Conservation (phyloP, 2,329 filamentous ascomycete species). For the Hymenoscyphus fraxineus region DNA sequence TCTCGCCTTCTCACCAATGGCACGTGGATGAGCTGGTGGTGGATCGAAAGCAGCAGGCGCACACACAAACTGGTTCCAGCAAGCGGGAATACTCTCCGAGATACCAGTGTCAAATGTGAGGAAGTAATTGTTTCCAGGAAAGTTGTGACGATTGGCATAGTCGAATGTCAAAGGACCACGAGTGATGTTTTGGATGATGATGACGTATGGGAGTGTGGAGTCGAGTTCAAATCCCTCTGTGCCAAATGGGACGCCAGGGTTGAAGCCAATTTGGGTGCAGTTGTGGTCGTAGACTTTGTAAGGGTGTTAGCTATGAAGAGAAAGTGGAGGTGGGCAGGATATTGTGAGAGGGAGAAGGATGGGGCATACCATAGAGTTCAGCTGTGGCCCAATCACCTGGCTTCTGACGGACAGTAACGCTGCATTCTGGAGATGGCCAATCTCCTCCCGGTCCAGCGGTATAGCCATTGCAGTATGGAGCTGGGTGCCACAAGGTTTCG, state of each 20-base stretch:
- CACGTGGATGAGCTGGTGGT: background rate
- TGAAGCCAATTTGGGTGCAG: background rate
- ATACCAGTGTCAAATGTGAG: background rate
- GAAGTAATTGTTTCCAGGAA: background rate
- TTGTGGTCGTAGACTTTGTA: background rate
- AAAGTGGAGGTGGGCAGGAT: background rate
- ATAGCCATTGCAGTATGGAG: background rate
- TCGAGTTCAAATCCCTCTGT: background rate
- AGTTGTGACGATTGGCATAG: background rate
- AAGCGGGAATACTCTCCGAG: background rate
- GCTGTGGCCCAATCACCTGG: background rate
- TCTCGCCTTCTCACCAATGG: too few relatives aligned
- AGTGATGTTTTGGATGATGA: background rate
- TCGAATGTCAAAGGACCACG: background rate
- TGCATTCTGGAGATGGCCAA: background rate
- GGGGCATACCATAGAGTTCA: background rate
- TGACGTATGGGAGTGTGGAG: background rate
- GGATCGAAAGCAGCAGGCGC: background rate
- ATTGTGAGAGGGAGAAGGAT: background rate
- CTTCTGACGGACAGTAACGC: background rate
- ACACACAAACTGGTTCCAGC: background rate
- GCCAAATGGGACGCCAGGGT: background rate
- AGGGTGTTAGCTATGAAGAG: too few relatives aligned
- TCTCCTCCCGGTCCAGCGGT: background rate
- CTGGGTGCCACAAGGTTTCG: background rate